These are phyloP conservation scores for Penicillium coprophilum DNA, from an alignment of 495 filamentous ascomycete genomes.

Conservation along the genomic window DNA sequence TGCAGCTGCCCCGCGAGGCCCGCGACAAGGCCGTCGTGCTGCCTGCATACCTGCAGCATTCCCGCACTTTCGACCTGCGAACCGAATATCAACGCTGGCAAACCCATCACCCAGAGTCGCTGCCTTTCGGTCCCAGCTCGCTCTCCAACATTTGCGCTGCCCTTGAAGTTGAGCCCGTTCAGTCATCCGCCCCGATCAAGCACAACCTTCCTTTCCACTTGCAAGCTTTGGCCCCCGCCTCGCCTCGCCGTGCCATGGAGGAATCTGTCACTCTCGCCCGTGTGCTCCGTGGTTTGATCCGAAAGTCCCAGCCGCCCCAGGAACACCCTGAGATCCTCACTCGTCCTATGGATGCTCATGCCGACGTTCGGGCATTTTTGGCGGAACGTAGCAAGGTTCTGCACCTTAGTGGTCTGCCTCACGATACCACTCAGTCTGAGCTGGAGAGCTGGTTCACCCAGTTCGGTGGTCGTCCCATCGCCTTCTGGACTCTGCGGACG, in stretches of 20 bases:
- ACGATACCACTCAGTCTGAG: conserved; percentile 97
- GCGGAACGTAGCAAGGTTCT: conserved; percentile 95
- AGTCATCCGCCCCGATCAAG: conserved; percentile 95
- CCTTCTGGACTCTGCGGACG: conserved; percentile 97
- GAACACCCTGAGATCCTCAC: conserved; percentile 93
- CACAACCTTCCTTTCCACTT: conserved; percentile 98
- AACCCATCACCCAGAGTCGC: conserved; percentile 93
- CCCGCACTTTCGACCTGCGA: conserved; percentile 91
- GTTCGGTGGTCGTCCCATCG: conserved; percentile 96
- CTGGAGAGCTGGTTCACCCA: conserved; percentile 99
- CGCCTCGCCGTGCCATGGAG: conserved; percentile 96
- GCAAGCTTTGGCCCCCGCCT: conserved; percentile 92
- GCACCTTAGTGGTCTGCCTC: conserved; percentile 93
- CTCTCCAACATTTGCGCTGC: conserved; percentile 97
- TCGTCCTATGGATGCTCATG: conserved; percentile 92
- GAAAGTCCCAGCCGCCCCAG: conserved; percentile 90
- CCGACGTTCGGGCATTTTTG: conserved; percentile 95
- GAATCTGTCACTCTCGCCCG: conserved; percentile 92
- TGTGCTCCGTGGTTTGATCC: conserved; percentile 85
- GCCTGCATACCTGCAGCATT: conserved; percentile 96
- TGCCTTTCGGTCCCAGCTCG: conserved; percentile 93
- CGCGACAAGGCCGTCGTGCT: conserved; percentile 96
- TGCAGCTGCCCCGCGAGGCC: conserved; percentile 94
- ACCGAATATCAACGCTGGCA: conserved; percentile 99
- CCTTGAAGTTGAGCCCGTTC: conserved; percentile 94